Percentiles rank a stretch among this genome's conserved stretches.
These are phyloP conservation scores for Suaeda aralocaspica DNA, from an alignment of 148 eudicot species.

Conservation along the genomic window DNA sequence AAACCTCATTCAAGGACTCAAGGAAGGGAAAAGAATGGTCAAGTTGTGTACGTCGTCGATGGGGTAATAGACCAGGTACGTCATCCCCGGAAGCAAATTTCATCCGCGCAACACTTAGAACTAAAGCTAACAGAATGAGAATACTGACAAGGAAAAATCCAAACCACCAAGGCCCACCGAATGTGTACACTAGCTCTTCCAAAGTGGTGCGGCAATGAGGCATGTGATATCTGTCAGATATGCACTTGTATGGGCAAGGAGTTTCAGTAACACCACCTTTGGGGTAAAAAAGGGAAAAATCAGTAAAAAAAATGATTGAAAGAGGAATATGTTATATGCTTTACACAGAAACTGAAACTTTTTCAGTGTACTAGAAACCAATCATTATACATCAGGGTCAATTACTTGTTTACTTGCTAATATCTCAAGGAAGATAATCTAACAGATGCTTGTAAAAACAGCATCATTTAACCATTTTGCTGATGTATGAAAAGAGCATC, in stretches of 20 bases:
- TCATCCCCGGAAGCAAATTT: slow-evolving; percentile 80
- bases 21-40: slow-evolving; percentile 94
- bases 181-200: slow-evolving; percentile 82
- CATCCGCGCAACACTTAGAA: slow-evolving; percentile 93
- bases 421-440: neutral
- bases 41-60: slow-evolving; percentile 60
- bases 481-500: neutral
- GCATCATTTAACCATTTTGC: neutral
- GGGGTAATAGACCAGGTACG: slow-evolving; percentile 57
- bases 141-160: slow-evolving; percentile 59
- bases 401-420: neutral
- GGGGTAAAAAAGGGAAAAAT: slow-evolving; percentile 9
- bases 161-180: slow-evolving; percentile 98
- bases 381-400: neutral
- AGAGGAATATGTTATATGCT: slow-evolving; percentile 3
- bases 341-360: neutral
- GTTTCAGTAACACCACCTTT: slow-evolving; percentile 81
- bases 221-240: slow-evolving; percentile 93
- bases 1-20: slow-evolving; percentile 95
- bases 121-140: slow-evolving; percentile 71
- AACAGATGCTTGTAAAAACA: neutral
- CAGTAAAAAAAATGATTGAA: too few species aligned
- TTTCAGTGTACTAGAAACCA: neutral
- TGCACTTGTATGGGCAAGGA: slow-evolving; percentile 93
- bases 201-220: slow-evolving; percentile 91